phyloP scores from a whole-genome alignment of 1,284 basidiomycete species.

The Fomitopsis pinicola region DNA sequence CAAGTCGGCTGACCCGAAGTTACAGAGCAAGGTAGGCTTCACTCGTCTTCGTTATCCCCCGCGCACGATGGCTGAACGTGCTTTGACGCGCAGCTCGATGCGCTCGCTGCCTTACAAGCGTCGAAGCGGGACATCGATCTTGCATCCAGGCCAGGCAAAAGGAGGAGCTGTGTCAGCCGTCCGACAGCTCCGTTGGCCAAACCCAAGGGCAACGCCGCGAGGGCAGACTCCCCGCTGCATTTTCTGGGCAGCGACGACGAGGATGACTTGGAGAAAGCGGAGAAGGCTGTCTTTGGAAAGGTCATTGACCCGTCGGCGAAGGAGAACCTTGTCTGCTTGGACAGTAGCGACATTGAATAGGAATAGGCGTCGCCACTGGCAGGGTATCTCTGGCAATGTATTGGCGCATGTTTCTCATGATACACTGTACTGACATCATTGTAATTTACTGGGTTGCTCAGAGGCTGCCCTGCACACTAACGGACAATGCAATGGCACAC shows the following conservation, averaged over 20 bases:
- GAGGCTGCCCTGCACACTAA: neutral
- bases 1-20: slow-evolving; percentile 31
- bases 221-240: slow-evolving; percentile 8
- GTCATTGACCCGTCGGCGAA: slow-evolving; percentile 5
- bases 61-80: neutral
- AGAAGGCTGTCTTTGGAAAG: slow-evolving; percentile 17
- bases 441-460: neutral
- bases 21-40: slow-evolving; percentile 50
- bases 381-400: neutral
- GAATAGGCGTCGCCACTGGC: neutral
- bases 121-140: slow-evolving; percentile 47
- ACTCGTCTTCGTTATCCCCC: neutral
- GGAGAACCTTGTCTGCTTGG: slow-evolving; percentile 22
- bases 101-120: slow-evolving; percentile 42
- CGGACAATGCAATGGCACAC: neutral
- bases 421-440: neutral
- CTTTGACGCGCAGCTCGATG: slow-evolving; percentile 39
- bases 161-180: slow-evolving; percentile 21
- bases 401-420: neutral
- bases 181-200: slow-evolving; percentile 7
- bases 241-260: slow-evolving; percentile 19
- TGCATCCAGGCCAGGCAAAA: slow-evolving; percentile 50
- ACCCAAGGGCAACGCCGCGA: neutral
- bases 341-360: slow-evolving; percentile 24
- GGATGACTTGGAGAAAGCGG: slow-evolving; percentile 18